Base-by-base conservation (phyloP, 257 asterid genomes). In the Henckelia pumila region DNA sequence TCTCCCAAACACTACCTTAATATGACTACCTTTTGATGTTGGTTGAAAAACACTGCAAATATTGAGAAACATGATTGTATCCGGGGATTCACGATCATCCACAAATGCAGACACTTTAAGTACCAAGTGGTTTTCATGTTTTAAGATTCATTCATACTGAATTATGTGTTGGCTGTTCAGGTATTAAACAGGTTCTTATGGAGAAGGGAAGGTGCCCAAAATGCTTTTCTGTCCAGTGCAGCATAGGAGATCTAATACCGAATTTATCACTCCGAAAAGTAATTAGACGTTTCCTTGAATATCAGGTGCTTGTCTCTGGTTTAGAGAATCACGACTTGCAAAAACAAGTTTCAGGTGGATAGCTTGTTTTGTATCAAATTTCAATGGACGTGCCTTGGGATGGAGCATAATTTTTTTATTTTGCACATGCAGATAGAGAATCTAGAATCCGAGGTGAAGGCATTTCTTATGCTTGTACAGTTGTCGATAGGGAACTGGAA, bases 131-230 rank as follows among this genome's bases (percentile, higher is more conserved):
- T 30, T 25, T 30, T 61, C 61, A 10, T 23, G 52, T 30, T 30
- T 3, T 6, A 30, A 30, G 35, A 7, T 30, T 30, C 7, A 30
- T 30, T 30, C 4, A 30, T 30, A 30, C 35, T 1, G 9, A 30
- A 7, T 30, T 35, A n/a, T 59, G 56, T 61, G 14, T 60, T 75
- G 72, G 59, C 66, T 26, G 67, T 80, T 72, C 83, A 92, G 98
- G 98, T 83, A 89, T 89, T 40, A 66, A 77, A 49, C 73, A 50
- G 69, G 89, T 74, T 75, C 97, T 92, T 73, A 61, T 67, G 62
- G 88, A 79, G 69, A 86, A 78, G 75, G 82, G 82, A 55, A 82
- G 76, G 80, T 92, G 98, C 81, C 97, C 98, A 66, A 86, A 82
- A 73, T 92, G 97, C 77, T 84, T 40, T n/a, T 89, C 96, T 55